Percentiles rank a stretch among this genome's conserved stretches.
These are phyloP conservation scores for Psophocarpus tetragonolobus DNA, from an alignment of 306 rosid species.

Conservation along the genomic window DNA sequence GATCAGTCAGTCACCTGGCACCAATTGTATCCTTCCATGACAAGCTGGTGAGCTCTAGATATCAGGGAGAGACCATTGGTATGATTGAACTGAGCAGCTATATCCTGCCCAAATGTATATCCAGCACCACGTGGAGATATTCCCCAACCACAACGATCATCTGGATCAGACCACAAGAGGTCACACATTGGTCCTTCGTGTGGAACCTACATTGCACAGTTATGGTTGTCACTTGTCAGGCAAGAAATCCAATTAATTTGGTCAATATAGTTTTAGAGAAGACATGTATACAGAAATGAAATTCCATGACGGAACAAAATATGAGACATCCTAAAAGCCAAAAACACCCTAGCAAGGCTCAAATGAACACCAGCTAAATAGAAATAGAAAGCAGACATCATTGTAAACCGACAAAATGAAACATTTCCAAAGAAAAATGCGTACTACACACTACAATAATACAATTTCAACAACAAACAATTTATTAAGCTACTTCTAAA, in stretches of 20 bases:
- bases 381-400: conserved; percentile 11
- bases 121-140: conserved; percentile 99
- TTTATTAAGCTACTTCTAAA: background rate
- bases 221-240: conserved; percentile 11
- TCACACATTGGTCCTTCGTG: conserved; percentile 99
- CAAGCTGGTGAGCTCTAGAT: conserved; percentile 99
- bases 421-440: conserved; percentile 8
- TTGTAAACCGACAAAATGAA: conserved; percentile 1
- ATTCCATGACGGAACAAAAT: background rate
- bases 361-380: conserved; percentile 15
- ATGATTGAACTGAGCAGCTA: conserved; percentile 92
- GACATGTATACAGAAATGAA: background rate
- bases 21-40: conserved; percentile 99
- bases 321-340: conserved; percentile 24
- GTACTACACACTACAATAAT: conserved; percentile 1
- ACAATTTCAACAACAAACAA: conserved; percentile 7
- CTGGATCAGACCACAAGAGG: conserved; percentile 98
- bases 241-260: conserved; percentile 11
- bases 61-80: conserved; percentile 93
- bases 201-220: conserved; percentile 67
- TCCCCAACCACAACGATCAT: conserved; percentile 99
- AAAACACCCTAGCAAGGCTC: conserved; percentile 6
- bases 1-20: conserved; percentile 75
- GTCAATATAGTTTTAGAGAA: background rate
- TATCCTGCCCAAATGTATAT: conserved; percentile 97